phyloP scores from a whole-genome alignment of 2,329 filamentous ascomycete species.

The Cladophialophora chaetospira region DNA sequence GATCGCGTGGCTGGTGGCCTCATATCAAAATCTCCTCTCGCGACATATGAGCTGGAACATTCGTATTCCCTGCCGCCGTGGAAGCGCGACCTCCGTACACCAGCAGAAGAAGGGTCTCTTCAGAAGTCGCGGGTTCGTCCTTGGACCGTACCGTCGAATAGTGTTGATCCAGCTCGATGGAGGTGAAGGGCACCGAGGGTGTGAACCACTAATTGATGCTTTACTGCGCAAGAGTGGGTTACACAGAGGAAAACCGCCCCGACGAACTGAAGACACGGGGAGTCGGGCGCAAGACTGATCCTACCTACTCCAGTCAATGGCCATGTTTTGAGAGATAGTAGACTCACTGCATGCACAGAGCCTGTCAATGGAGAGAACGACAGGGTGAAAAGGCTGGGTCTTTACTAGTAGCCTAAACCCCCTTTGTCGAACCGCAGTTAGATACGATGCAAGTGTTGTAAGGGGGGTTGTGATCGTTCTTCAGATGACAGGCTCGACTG shows the following conservation, averaged over 20 bases:
- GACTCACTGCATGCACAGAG: slow-evolving; percentile 11
- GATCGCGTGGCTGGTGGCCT: too few relatives aligned
- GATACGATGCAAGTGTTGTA: too few relatives aligned
- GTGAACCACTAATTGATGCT: not conserved
- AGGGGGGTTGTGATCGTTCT: too few relatives aligned
- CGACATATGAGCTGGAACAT: too few relatives aligned
- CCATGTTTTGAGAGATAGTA: not conserved
- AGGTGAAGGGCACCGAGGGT: not conserved
- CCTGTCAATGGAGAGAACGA: not conserved
- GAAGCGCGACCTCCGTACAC: slow-evolving; percentile 2
- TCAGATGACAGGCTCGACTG: too few relatives aligned
- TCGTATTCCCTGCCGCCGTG: slow-evolving; percentile 4
- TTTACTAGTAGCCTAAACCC: not conserved
- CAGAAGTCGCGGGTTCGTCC: not conserved
- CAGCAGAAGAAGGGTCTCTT: slow-evolving; percentile 12
- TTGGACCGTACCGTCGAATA: not conserved
- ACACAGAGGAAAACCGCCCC: not conserved
- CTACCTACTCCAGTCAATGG: not conserved
- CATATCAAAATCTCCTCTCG: not conserved
- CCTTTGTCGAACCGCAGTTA: not conserved
- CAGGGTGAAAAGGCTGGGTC: not conserved
- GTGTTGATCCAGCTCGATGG: not conserved
- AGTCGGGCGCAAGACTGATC: slow-evolving; percentile 3
- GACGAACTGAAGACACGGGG: not conserved
- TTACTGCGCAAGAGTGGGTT: not conserved